Evolutionary conservation across 192 early-diverging fungal species (phyloP).

Genomic region (Obelidium mucronatum): DNA sequence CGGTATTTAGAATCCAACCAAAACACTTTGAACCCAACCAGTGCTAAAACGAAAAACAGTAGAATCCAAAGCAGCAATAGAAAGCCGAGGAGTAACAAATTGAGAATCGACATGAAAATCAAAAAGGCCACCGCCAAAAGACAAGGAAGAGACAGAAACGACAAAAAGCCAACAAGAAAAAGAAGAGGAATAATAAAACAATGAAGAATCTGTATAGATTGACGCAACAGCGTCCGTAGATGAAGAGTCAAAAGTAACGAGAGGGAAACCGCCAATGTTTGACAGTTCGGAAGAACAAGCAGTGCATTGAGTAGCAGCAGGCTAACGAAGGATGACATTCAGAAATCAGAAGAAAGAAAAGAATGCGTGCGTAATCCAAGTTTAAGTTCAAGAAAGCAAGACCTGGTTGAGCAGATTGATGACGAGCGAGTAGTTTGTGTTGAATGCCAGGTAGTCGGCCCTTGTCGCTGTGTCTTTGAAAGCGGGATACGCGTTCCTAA

Average conservation of each 20-base stretch:
- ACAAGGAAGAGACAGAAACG: no score
- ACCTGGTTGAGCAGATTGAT: background rate
- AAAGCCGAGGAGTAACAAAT: background rate
- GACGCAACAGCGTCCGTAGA: no score
- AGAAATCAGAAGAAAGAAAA: background rate
- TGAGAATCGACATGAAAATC: background rate
- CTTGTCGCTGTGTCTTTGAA: background rate
- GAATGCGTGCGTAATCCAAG: no score
- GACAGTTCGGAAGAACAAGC: background rate
- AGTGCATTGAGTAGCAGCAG: background rate
- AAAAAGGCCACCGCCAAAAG: background rate
- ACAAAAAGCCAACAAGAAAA: no score
- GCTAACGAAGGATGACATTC: background rate
- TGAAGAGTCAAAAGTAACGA: background rate
- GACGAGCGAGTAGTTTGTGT: constrained; percentile 5
- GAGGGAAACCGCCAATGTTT: constrained; percentile 3
- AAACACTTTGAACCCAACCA: constrained; percentile 15
- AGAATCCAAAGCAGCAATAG: background rate
- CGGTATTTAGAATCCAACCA: background rate
- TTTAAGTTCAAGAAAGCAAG: background rate
- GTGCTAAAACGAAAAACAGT: background rate
- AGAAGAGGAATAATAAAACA: no score
- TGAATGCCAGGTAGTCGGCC: background rate
- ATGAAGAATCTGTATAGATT: no score
- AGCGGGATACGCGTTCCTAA: constrained; percentile 2